Evolutionary conservation across 768 basidiomycete species (phyloP).

Genomic region (Macrocybe gigantea): DNA sequence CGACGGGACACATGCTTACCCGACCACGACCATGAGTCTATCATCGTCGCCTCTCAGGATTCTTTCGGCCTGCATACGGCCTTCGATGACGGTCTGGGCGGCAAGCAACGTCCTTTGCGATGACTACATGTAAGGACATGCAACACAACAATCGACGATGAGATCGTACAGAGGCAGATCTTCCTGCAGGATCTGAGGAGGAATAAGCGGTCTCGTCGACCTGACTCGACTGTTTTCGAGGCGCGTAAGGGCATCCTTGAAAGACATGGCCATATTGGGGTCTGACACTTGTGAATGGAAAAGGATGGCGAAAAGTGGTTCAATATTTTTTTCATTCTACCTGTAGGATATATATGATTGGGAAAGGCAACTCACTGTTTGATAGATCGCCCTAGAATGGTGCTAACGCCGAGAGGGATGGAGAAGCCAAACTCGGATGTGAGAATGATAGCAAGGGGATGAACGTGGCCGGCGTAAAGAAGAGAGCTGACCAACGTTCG

Average conservation of each 20-base stretch:
- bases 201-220: conserved; percentile 83
- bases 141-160: conserved; percentile 4
- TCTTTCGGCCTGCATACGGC: conserved; percentile 70
- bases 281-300: background rate
- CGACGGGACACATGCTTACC: conserved; percentile 38
- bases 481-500: too few species aligned
- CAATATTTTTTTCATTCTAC: too few species aligned
- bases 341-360: too few species aligned
- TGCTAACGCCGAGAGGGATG: too few species aligned
- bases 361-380: too few species aligned
- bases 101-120: conserved; percentile 59
- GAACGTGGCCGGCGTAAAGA: too few species aligned
- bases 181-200: conserved; percentile 91
- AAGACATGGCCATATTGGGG: conserved; percentile 61
- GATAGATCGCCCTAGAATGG: too few species aligned
- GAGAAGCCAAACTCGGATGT: too few species aligned
- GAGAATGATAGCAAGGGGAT: too few species aligned
- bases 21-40: conserved; percentile 86
- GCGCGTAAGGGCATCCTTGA: conserved; percentile 72
- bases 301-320: too few species aligned
- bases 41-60: conserved; percentile 87
- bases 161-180: conserved; percentile 75
- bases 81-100: conserved; percentile 87
- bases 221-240: conserved; percentile 88
- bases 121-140: conserved; percentile 1